Conservation (phyloP, 2,329 filamentous ascomycete species). For the Cladophialophora yegresii region DNA sequence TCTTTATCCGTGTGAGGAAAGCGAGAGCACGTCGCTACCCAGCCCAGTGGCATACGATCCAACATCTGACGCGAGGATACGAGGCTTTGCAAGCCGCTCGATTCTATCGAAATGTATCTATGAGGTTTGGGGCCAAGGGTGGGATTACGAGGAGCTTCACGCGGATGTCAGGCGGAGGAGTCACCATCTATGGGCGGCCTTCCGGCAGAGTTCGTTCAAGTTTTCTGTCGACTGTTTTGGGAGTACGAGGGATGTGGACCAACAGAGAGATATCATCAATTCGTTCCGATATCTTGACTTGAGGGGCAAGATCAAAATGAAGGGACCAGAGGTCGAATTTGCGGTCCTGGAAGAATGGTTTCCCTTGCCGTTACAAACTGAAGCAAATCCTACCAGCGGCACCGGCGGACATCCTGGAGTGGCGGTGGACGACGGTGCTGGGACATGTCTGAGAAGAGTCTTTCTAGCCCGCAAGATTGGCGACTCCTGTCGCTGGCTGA, state of each 20-base stretch:
- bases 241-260: slow-evolving; percentile 63
- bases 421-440: slow-evolving; percentile 40
- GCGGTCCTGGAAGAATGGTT: slow-evolving; percentile 81
- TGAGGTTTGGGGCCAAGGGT: slow-evolving; percentile 80
- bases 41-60: slow-evolving; percentile 23
- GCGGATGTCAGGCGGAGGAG: slow-evolving; percentile 62
- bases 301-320: slow-evolving; percentile 75
- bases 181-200: slow-evolving; percentile 65
- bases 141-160: slow-evolving; percentile 66
- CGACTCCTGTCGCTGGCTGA: slow-evolving; percentile 65
- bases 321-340: slow-evolving; percentile 71
- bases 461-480: slow-evolving; percentile 74
- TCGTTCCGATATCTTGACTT: slow-evolving; percentile 78
- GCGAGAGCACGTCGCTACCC: not conserved
- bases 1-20: not conserved
- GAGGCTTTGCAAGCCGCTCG: slow-evolving; percentile 69
- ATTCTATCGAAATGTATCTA: slow-evolving; percentile 82
- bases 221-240: slow-evolving; percentile 83
- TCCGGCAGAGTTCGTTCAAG: slow-evolving; percentile 70
- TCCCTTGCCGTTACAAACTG: slow-evolving; percentile 73
- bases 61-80: slow-evolving; percentile 63
- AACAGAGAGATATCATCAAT: slow-evolving; percentile 76
- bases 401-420: not conserved
- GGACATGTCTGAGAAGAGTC: slow-evolving; percentile 55
- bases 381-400: slow-evolving; percentile 41